phyloP scores from a whole-genome alignment of 129 eudicot genomes.

The Oenanthe sinensis region DNA sequence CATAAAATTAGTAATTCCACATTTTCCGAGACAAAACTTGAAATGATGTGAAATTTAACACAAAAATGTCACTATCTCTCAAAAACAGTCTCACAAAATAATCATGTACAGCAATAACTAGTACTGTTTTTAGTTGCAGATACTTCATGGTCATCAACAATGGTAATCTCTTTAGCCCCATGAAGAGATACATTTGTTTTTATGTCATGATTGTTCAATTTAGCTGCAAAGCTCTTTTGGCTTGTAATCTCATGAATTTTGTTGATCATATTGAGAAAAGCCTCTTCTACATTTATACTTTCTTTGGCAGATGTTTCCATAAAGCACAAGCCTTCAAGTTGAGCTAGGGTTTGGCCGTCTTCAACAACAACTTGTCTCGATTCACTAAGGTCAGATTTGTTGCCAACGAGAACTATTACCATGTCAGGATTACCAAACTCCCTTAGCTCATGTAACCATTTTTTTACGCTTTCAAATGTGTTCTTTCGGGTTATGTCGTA shows the following conservation, averaged over 20 bases:
- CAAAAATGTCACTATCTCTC: neutral
- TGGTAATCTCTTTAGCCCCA: conserved; percentile 44
- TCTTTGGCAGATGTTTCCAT: conserved; percentile 82
- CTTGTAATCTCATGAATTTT: conserved; percentile 48
- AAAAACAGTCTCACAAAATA: conserved; percentile 2
- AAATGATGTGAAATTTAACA: neutral
- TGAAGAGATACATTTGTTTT: conserved; percentile 19
- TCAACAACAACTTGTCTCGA: conserved; percentile 48
- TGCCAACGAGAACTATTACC: conserved; percentile 71
- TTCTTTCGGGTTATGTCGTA: conserved; percentile 63
- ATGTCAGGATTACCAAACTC: conserved; percentile 54
- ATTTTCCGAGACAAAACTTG: neutral
- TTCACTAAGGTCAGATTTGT: conserved; percentile 50
- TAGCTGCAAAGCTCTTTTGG: conserved; percentile 48
- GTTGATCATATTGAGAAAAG: conserved; percentile 64
- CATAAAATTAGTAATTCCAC: neutral
- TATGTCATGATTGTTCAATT: conserved; percentile 23
- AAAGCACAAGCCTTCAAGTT: conserved; percentile 51
- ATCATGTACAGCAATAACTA: conserved; percentile 44
- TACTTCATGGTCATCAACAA: conserved; percentile 53
- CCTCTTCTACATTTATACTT: conserved; percentile 68
- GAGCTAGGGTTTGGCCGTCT: conserved; percentile 63
- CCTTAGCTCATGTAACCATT: conserved; percentile 65
- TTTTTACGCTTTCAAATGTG: conserved; percentile 53
- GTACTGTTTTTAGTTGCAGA: conserved; percentile 54